A percentile compares a stretch with the other conserved stretches of the same genome.
phyloP scores from a whole-genome alignment of 169 alveolate genomes.

The Perkinsus chesapeaki region DNA sequence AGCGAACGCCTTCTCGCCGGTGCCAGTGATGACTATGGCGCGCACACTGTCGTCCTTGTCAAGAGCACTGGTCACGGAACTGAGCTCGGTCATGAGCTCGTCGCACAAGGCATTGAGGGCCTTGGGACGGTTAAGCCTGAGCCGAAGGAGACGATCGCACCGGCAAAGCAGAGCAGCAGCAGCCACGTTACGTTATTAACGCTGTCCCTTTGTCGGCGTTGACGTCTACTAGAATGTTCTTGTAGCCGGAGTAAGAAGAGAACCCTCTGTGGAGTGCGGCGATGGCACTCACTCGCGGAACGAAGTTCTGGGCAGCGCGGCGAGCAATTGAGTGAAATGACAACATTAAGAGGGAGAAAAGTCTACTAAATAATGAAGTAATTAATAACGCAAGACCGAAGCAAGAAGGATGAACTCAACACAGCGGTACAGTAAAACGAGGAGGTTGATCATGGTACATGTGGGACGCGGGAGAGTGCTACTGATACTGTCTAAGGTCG shows the following conservation, averaged over 20 bases:
- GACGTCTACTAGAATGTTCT: not conserved
- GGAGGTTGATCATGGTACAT: not conserved
- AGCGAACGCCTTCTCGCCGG: slow-evolving; percentile 22
- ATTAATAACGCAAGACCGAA: no score
- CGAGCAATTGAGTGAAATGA: not conserved
- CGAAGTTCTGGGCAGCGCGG: not conserved
- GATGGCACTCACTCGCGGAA: not conserved
- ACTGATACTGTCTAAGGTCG: not conserved
- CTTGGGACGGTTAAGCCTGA: slow-evolving; percentile 61
- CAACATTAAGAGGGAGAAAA: not conserved
- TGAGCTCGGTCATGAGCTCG: slow-evolving; percentile 60
- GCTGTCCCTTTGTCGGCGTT: slow-evolving; percentile 10
- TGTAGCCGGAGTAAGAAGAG: slow-evolving; percentile 3
- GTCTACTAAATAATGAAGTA: no score
- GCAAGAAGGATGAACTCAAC: no score
- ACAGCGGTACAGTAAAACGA: not conserved
- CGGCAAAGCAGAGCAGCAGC: not conserved
- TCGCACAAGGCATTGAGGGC: slow-evolving; percentile 71
- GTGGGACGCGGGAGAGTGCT: no score
- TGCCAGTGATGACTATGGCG: slow-evolving; percentile 74
- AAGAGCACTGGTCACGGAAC: slow-evolving; percentile 25
- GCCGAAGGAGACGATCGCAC: not conserved
- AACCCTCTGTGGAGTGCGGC: not conserved
- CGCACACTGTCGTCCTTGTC: slow-evolving; percentile 55
- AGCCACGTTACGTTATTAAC: slow-evolving; percentile 7